Conservation (phyloP, 352 stramenopile genomes). For the Phytophthora melonis region DNA sequence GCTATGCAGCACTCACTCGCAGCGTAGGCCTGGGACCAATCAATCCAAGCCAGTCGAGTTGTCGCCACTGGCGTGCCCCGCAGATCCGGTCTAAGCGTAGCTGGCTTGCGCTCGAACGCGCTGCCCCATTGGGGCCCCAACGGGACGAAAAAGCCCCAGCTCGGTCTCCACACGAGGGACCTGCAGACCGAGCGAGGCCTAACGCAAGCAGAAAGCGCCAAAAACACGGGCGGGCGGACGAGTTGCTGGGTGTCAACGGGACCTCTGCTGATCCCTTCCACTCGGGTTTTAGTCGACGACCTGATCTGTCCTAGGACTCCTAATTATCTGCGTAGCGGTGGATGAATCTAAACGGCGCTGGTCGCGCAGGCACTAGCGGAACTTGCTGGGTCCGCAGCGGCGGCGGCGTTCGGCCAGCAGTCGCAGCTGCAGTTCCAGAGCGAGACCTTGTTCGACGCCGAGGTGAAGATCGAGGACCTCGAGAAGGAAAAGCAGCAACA, state of each 20-base stretch:
- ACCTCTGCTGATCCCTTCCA: conserved; percentile 13
- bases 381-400: conserved; percentile 1
- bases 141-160: conserved; percentile 34
- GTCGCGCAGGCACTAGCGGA: not conserved
- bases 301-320: conserved; percentile 10
- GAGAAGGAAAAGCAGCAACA: conserved; percentile 30
- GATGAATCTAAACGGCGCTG: conserved; percentile 12
- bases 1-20: conserved; percentile 8
- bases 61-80: conserved; percentile 33
- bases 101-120: not conserved
- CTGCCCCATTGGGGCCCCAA: conserved; percentile 16
- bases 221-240: conserved; percentile 30
- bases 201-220: conserved; percentile 34
- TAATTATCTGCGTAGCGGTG: not conserved
- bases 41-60: conserved; percentile 26
- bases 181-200: conserved; percentile 14
- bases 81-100: conserved; percentile 24
- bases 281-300: conserved; percentile 34
- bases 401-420: conserved; percentile 2
- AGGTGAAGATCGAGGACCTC: conserved; percentile 33
- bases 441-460: conserved; percentile 35
- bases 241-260: conserved; percentile 13
- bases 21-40: conserved; percentile 28
- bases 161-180: conserved; percentile 24
- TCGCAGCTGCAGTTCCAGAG: conserved; percentile 20